Conservation (phyloP, 148 eudicot species). For the Rhododendron simsii region DNA sequence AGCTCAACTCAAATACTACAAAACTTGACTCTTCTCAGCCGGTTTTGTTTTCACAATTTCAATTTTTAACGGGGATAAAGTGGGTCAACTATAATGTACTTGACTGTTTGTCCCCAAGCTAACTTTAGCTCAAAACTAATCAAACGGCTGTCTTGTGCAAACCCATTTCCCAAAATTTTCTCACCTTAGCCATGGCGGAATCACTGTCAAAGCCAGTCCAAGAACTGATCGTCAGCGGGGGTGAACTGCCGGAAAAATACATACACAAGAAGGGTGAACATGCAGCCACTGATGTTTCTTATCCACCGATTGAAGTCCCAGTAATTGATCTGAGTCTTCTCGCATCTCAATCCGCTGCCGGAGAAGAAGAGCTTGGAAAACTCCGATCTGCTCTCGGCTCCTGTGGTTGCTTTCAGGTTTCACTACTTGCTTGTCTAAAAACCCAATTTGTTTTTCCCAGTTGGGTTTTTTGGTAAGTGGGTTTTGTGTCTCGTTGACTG, state of each 20-base stretch:
- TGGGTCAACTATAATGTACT: too few relatives aligned
- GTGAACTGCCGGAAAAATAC: constrained; percentile 31
- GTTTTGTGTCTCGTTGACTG: not conserved
- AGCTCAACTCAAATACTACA: too few relatives aligned
- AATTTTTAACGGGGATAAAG: too few relatives aligned
- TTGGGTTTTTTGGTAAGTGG: not conserved
- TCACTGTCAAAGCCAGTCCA: constrained; percentile 30
- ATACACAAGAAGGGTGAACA: constrained; percentile 16
- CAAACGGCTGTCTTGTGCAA: not conserved
- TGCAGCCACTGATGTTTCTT: not conserved
- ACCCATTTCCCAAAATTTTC: not conserved
- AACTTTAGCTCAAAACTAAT: not conserved
- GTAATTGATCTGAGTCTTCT: constrained; percentile 38
- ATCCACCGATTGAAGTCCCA: constrained; percentile 21
- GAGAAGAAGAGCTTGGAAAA: constrained; percentile 28
- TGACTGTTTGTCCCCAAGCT: not conserved
- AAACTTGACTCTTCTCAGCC: too few relatives aligned
- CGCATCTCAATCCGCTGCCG: constrained; percentile 19
- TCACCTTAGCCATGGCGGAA: constrained; percentile 8
- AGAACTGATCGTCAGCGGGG: constrained; percentile 13
- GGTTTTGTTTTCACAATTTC: too few relatives aligned
- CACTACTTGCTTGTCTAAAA: not conserved
- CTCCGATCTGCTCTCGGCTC: constrained; percentile 41
- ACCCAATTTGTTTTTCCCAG: not conserved
- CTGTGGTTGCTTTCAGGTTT: constrained; percentile 60